A percentile compares a stretch with the other conserved stretches of the same genome.
Conservation (phyloP, 2,329 filamentous ascomycete genomes). For the Xylaria arbuscula region DNA sequence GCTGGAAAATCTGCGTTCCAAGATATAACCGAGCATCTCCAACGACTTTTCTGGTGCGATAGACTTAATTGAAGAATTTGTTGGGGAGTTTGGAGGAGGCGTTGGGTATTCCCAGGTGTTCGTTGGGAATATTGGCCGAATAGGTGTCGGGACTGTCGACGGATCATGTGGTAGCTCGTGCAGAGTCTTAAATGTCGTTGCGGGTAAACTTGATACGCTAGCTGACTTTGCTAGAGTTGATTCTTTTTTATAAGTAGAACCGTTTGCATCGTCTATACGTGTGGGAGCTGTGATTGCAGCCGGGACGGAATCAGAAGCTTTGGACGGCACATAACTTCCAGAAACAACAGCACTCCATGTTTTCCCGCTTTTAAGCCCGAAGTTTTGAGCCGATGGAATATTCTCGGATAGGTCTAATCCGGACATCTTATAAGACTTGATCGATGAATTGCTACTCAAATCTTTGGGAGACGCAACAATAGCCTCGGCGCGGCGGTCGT, state of each 20-base stretch:
- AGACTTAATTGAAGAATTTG: background rate
- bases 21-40: background rate
- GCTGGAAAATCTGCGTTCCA: background rate
- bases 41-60: too few relatives aligned
- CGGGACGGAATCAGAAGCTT: background rate
- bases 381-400: background rate
- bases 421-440: background rate
- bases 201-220: background rate
- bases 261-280: too few relatives aligned
- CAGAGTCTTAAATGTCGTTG: background rate
- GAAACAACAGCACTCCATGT: conserved; percentile 31
- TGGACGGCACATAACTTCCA: conserved; percentile 19
- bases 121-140: background rate
- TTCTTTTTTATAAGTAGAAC: background rate
- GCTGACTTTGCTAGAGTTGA: too few relatives aligned
- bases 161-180: background rate
- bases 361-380: background rate
- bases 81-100: background rate
- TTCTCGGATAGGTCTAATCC: background rate
- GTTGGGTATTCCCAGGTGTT: background rate
- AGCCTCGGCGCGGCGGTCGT: background rate
- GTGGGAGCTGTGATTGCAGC: background rate
- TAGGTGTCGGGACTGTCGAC: background rate
- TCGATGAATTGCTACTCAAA: background rate
- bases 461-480: background rate